Percentiles rank a stretch among this genome's conserved stretches.
Evolutionary conservation across 164 flowering plant species (phyloP).

Genomic region (Dillenia suffruticosa): DNA sequence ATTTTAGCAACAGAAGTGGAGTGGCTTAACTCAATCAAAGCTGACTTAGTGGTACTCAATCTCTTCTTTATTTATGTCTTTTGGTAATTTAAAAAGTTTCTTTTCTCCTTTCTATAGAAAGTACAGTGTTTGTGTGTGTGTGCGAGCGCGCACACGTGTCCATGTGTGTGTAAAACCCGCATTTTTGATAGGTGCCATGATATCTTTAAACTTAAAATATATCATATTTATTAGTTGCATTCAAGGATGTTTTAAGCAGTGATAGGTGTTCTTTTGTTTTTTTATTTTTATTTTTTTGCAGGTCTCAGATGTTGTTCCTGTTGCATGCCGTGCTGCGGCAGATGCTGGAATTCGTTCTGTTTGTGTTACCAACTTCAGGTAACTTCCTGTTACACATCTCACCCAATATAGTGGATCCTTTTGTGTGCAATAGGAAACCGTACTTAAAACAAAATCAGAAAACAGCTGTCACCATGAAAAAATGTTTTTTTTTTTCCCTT

Average conservation of each 20-base stretch:
- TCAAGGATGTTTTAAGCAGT: background rate
- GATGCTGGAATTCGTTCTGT: slow-evolving; percentile 98
- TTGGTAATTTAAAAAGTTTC: background rate
- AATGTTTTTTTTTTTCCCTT: no score
- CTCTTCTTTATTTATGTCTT: background rate
- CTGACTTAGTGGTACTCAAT: slow-evolving; percentile 85
- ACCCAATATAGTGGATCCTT: no score
- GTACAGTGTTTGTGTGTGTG: no score
- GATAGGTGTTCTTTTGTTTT: background rate
- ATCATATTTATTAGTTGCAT: background rate
- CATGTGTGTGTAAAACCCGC: no score
- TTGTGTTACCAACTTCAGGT: slow-evolving; percentile 98
- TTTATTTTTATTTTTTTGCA: slow-evolving; percentile 14
- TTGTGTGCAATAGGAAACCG: no score
- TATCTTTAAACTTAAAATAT: no score
- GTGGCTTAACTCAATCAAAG: slow-evolving; percentile 91
- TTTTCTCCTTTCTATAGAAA: no score
- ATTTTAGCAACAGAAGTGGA: slow-evolving; percentile 80
- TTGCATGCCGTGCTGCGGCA: slow-evolving; percentile 98
- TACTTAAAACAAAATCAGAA: no score
- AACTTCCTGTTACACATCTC: background rate
- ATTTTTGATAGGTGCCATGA: no score
- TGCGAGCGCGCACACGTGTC: no score
- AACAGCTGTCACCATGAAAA: no score
- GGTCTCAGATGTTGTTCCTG: slow-evolving; percentile 99